Percentiles rank a stretch among this genome's conserved stretches.
These are phyloP conservation scores for Polychaeton citri DNA, from an alignment of 2,329 filamentous ascomycete species.

Conservation along the genomic window DNA sequence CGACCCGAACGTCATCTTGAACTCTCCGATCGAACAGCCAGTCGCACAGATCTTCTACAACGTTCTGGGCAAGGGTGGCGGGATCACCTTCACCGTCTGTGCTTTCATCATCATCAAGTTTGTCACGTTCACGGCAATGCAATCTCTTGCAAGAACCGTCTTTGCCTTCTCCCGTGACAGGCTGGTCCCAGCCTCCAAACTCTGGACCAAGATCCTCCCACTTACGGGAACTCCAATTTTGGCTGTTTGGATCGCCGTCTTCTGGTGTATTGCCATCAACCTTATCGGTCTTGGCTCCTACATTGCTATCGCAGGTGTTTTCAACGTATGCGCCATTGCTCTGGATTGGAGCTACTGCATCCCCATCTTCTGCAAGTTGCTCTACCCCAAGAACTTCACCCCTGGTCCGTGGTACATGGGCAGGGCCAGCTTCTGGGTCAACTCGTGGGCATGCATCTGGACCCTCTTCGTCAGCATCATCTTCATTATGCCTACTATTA, in stretches of 20 bases:
- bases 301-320: slow-evolving; percentile 39
- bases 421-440: slow-evolving; percentile 27
- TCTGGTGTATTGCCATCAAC: slow-evolving; percentile 44
- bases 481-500: slow-evolving; percentile 38
- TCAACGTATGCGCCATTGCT: slow-evolving; percentile 42
- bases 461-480: slow-evolving; percentile 41
- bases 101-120: slow-evolving; percentile 47
- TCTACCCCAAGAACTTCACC: slow-evolving; percentile 31
- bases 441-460: slow-evolving; percentile 38
- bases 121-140: slow-evolving; percentile 45
- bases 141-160: slow-evolving; percentile 39
- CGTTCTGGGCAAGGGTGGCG: slow-evolving; percentile 39
- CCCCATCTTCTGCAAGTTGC: slow-evolving; percentile 40
- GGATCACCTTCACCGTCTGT: slow-evolving; percentile 42
- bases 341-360: slow-evolving; percentile 45
- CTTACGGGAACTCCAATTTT: slow-evolving; percentile 39
- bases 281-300: slow-evolving; percentile 45
- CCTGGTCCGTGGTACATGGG: slow-evolving; percentile 42
- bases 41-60: slow-evolving; percentile 47
- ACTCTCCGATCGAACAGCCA: slow-evolving; percentile 36
- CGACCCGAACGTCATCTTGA: slow-evolving; percentile 33
- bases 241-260: slow-evolving; percentile 43
- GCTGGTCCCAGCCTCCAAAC: slow-evolving; percentile 32
- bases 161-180: slow-evolving; percentile 44
- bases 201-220: slow-evolving; percentile 39